A percentile compares a stretch with the other conserved stretches of the same genome.
These are phyloP conservation scores for Lolium rigidum DNA, from an alignment of 176 grass and related monocot species.

Conservation along the genomic window DNA sequence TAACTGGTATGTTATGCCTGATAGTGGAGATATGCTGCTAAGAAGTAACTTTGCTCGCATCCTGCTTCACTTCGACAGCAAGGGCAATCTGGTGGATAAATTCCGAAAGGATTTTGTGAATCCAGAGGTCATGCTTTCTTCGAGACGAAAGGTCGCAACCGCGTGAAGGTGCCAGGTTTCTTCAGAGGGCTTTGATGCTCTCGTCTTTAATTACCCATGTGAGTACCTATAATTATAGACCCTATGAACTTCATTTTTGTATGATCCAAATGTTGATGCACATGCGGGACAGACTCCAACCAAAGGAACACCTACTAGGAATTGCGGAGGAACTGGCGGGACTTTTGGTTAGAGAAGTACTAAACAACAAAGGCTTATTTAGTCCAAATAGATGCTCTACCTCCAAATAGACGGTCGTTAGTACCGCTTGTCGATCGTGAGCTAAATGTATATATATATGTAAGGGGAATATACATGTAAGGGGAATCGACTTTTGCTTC, in stretches of 20 bases:
- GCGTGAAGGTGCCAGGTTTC: not conserved
- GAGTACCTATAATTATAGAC: not conserved
- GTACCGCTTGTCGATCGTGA: too few relatives aligned
- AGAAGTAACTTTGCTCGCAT: accelerated
- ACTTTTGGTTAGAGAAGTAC: too few relatives aligned
- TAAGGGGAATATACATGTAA: too few relatives aligned
- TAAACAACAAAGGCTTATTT: too few relatives aligned
- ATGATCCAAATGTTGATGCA: not conserved
- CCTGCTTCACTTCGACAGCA: slow-evolving; percentile 13
- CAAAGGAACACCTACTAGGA: too few relatives aligned
- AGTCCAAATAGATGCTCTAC: too few relatives aligned
- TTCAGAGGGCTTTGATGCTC: not conserved
- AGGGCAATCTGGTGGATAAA: slow-evolving; percentile 18
- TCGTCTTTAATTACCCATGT: not conserved
- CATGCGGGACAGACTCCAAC: too few relatives aligned
- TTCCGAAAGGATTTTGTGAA: not conserved
- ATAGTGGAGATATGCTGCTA: slow-evolving; percentile 1
- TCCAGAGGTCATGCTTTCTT: not conserved
- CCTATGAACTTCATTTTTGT: not conserved
- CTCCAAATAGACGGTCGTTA: too few relatives aligned
- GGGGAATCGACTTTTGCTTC: too few relatives aligned
- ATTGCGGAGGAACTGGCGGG: too few relatives aligned
- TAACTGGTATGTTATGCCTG: not conserved
- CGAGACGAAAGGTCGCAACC: not conserved
- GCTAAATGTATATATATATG: too few relatives aligned